Conservation (phyloP, 305 asterid genomes). For the Fraxinus greggii region DNA sequence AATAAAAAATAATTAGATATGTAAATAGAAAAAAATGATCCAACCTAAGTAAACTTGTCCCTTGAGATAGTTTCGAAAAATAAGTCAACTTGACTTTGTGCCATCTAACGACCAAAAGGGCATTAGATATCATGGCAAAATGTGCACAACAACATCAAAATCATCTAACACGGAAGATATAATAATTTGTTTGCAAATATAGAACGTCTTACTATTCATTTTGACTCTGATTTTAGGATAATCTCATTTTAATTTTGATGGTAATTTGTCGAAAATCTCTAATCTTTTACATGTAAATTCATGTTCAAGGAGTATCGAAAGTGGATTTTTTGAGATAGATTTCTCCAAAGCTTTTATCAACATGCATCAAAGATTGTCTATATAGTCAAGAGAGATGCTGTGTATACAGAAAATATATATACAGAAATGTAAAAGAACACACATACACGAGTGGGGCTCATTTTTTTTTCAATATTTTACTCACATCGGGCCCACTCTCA, state of each 20-base stretch:
- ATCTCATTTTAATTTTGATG: not conserved
- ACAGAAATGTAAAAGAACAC: too few relatives aligned
- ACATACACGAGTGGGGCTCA: too few relatives aligned
- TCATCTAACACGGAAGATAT: not conserved
- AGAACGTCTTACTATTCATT: too few relatives aligned
- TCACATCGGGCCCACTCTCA: too few relatives aligned
- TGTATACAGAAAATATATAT: too few relatives aligned
- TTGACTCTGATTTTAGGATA: not conserved
- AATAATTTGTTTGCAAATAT: not conserved
- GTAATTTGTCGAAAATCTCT: not conserved
- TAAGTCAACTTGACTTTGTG: not conserved
- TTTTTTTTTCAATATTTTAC: too few relatives aligned
- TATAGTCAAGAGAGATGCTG: too few relatives aligned
- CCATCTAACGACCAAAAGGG: not conserved
- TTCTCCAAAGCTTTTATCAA: not conserved
- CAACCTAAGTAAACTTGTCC: not conserved
- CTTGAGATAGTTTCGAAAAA: not conserved
- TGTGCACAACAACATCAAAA: not conserved
- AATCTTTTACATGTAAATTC: not conserved
- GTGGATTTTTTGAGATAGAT: not conserved
- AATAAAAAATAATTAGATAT: not conserved
- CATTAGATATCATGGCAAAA: not conserved
- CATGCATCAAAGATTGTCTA: not conserved
- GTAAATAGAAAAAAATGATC: not conserved
- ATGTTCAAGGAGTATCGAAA: not conserved